phyloP scores from a whole-genome alignment of 1,139 yeast genomes.

The Zygotorulaspora mrakii region DNA sequence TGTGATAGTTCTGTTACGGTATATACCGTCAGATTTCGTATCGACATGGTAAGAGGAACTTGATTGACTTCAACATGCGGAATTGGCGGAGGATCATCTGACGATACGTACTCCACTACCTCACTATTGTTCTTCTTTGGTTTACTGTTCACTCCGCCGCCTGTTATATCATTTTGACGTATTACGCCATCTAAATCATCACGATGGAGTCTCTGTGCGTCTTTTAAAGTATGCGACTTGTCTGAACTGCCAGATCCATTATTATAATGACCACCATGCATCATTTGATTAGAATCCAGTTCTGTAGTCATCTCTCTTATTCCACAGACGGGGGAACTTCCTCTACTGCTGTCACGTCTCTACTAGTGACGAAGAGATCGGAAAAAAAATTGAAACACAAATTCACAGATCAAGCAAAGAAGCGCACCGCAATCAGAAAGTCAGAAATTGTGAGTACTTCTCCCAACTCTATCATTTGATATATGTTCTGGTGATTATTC shows the following conservation, averaged over 20 bases:
- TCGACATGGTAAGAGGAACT: conserved; percentile 31
- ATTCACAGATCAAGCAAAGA: neutral
- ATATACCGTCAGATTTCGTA: conserved; percentile 35
- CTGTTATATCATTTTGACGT: neutral
- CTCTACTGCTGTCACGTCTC: neutral
- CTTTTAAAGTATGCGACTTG: conserved; percentile 2
- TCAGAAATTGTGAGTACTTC: neutral
- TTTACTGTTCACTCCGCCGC: neutral
- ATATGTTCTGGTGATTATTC: neutral
- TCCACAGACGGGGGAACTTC: neutral
- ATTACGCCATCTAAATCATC: conserved; percentile 5
- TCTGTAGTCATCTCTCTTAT: conserved; percentile 11
- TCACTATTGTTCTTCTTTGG: conserved; percentile 2
- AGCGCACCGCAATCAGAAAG: neutral
- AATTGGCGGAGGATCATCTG: conserved; percentile 24
- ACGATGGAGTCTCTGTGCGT: neutral
- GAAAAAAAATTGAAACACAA: neutral
- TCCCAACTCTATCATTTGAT: neutral
- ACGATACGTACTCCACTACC: neutral
- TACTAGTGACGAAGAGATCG: neutral
- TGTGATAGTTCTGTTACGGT: conserved; percentile 36
- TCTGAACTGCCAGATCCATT: conserved; percentile 1
- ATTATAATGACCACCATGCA: conserved; percentile 2
- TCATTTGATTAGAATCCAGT: conserved; percentile 7
- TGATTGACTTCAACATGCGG: conserved; percentile 39